Evolutionary conservation across 805 yeast genomes (phyloP).

Genomic region (Candida railenensis): DNA sequence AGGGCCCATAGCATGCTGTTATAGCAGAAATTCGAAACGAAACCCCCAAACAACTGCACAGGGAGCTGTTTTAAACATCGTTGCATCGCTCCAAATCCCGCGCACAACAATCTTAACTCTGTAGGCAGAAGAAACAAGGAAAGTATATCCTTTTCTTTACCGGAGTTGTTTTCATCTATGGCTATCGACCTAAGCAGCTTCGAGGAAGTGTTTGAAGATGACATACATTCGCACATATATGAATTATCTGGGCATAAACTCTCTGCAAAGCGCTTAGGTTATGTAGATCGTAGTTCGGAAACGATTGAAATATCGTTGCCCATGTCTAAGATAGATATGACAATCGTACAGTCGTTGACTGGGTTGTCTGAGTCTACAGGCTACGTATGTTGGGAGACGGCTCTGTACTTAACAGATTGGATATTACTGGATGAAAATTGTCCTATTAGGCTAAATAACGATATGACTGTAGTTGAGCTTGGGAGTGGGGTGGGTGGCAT

Average conservation of each 20-base stretch:
- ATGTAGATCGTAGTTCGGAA: slow-evolving; percentile 27
- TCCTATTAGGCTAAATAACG: slow-evolving; percentile 21
- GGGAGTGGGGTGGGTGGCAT: slow-evolving; percentile 65
- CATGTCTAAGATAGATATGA: slow-evolving; percentile 21
- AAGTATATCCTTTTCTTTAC: neutral
- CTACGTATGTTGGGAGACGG: slow-evolving; percentile 59
- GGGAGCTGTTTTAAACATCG: too few species aligned
- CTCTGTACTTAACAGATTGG: slow-evolving; percentile 55
- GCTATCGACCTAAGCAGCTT: neutral
- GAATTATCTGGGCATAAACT: slow-evolving; percentile 24
- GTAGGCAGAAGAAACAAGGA: too few species aligned
- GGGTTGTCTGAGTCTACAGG: slow-evolving; percentile 43
- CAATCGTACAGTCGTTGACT: slow-evolving; percentile 32
- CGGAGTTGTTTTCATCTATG: neutral
- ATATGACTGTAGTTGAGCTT: slow-evolving; percentile 45
- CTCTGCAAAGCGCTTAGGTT: slow-evolving; percentile 30
- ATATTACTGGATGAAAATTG: slow-evolving; percentile 26
- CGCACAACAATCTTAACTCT: too few species aligned
- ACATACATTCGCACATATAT: slow-evolving; percentile 30
- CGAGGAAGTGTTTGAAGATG: slow-evolving; percentile 4
- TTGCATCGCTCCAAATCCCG: too few species aligned
- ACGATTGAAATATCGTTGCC: slow-evolving; percentile 20
- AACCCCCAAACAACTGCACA: too few species aligned
- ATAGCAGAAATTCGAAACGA: too few species aligned
- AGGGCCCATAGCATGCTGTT: too few species aligned